phyloP scores from a whole-genome alignment of 805 yeast species.

The Candida caryicola region DNA sequence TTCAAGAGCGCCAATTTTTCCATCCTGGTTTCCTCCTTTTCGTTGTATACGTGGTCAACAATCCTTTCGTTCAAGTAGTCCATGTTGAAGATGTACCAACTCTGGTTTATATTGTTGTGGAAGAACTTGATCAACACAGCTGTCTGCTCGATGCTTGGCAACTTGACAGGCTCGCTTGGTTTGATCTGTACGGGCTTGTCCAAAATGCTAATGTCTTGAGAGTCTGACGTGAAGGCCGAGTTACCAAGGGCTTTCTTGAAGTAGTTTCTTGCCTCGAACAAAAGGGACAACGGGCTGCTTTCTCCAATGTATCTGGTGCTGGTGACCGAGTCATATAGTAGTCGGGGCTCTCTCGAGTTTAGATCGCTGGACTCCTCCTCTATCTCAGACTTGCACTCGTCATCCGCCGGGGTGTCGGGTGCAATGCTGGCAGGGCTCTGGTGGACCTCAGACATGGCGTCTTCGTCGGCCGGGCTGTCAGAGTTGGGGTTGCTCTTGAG shows the following conservation, averaged over 20 bases:
- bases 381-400: slow-evolving; percentile 2
- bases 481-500: background rate
- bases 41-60: slow-evolving; percentile 26
- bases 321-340: slow-evolving; percentile 35
- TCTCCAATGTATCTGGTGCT: slow-evolving; percentile 41
- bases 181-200: slow-evolving; percentile 32
- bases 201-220: slow-evolving; percentile 32
- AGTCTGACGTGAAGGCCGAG: slow-evolving; percentile 37
- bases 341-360: slow-evolving; percentile 16
- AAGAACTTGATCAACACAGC: slow-evolving; percentile 20
- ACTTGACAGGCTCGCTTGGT: slow-evolving; percentile 13
- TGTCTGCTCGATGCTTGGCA: slow-evolving; percentile 8
- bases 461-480: background rate
- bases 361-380: slow-evolving; percentile 9
- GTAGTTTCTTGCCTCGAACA: slow-evolving; percentile 39
- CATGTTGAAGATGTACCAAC: slow-evolving; percentile 38
- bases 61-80: slow-evolving; percentile 26
- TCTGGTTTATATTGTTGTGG: slow-evolving; percentile 38
- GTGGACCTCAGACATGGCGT: slow-evolving; percentile 2
- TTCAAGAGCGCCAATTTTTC: slow-evolving; percentile 32
- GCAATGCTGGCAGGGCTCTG: slow-evolving; percentile 1
- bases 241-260: slow-evolving; percentile 29
- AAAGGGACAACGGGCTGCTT: slow-evolving; percentile 38
- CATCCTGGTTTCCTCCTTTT: slow-evolving; percentile 21
- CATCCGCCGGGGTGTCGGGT: slow-evolving; percentile 14